Conservation (phyloP, 2,329 filamentous ascomycete species). For the Fusarium transvaalense region DNA sequence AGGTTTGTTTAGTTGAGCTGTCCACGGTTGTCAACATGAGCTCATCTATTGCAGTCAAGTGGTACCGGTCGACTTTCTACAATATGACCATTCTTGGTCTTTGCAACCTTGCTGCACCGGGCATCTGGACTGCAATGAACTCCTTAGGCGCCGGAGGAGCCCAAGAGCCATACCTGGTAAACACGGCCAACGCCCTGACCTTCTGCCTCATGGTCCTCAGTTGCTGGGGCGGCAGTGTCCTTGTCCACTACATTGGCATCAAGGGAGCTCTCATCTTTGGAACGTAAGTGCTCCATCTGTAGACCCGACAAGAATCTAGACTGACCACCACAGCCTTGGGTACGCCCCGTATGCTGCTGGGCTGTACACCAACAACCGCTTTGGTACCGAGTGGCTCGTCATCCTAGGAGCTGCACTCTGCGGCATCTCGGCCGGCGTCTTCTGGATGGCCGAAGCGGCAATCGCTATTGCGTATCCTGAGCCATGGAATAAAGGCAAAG, state of each 20-base stretch:
- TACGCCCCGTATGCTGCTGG: slow-evolving; percentile 79
- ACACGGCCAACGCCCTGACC: slow-evolving; percentile 77
- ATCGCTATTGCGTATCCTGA: slow-evolving; percentile 80
- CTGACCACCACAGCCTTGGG: slow-evolving; percentile 61
- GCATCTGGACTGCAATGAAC: slow-evolving; percentile 81
- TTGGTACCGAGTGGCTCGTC: slow-evolving; percentile 75
- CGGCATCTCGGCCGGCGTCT: slow-evolving; percentile 77
- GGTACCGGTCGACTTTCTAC: slow-evolving; percentile 79
- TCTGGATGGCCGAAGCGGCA: slow-evolving; percentile 81
- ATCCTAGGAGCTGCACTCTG: slow-evolving; percentile 77
- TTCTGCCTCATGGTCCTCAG: slow-evolving; percentile 81
- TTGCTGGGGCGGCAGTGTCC: slow-evolving; percentile 72
- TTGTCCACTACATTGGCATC: slow-evolving; percentile 77
- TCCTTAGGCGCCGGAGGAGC: slow-evolving; percentile 78
- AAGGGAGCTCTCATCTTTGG: slow-evolving; percentile 78
- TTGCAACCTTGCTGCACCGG: slow-evolving; percentile 77
- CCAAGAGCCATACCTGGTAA: slow-evolving; percentile 68
- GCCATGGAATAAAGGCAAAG: slow-evolving; percentile 73
- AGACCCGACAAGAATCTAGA: no score
- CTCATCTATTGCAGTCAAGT: slow-evolving; percentile 63
- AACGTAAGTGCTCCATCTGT: slow-evolving; percentile 59
- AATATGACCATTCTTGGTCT: slow-evolving; percentile 79
- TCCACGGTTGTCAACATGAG: not conserved
- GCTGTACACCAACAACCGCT: slow-evolving; percentile 79
- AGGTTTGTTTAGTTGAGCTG: not conserved